Evolutionary conservation across 176 grass and related monocot species (phyloP), one percentile per base, ranked within the genome.

Genomic region (Carex scoparia): DNA sequence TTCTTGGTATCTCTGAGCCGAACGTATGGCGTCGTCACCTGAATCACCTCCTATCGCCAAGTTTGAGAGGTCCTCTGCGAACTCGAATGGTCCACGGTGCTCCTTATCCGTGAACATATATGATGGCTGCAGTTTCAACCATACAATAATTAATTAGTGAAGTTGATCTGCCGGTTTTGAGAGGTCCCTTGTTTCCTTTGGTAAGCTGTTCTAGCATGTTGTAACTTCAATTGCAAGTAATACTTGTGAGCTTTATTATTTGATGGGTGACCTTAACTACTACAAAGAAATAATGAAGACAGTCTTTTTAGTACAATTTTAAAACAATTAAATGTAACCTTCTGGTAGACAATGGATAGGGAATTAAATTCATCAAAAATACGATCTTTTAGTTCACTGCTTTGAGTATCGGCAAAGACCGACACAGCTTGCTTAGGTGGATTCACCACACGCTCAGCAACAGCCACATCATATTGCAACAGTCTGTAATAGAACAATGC

Each of bases 351-450:
- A 64, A 99, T 93, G 66, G 97, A 96, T 19, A 99, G 57, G 63
- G 93, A 90, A 77, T 91, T 99, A 87, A 96, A 96, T 84, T 99
- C 97, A 95, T 99, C 97, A 84, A 99, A 96, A 89, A 96, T 99
- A 12, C 97, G 83, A 69, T 99, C 97, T 90, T 99, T 99, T 12
- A 94, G 92, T 96, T 99, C 97, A 84, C 87, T 91, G 79, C 90
- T 96, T 88, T 99, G 97, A 15, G 87, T 86, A 77, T 99, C 97
- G 70, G 97, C 97, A 99, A 99, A 99, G 74, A 99, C 91, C 15
- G 97, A 99, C 46, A 99, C 90, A 87, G 97, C 97, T 92, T 96
- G 97, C 82, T 99, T 99, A 35, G 97, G 97, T 84, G 97, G 97
- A 69, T 99, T 99, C 76, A 99, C 93, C 30, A 99, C 93, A 84